Percentiles rank a stretch among this genome's conserved stretches.
Conservation (phyloP, 176 grass and related monocot species). For the Zoysia japonica region DNA sequence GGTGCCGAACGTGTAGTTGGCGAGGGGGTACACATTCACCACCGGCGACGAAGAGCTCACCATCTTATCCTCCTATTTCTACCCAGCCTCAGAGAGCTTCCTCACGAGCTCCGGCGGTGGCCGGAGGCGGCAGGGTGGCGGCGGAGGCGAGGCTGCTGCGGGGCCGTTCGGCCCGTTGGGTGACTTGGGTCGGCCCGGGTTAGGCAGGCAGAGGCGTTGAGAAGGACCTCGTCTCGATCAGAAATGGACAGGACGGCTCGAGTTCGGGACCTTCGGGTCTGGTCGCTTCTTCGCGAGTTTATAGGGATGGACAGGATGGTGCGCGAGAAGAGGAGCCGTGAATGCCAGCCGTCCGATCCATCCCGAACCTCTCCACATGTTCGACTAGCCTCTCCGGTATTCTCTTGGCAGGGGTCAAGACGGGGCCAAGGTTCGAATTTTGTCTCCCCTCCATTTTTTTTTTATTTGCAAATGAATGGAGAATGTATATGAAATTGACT, state of each 20-base stretch:
- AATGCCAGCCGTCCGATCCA: conserved; percentile 15
- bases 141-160: conserved; percentile 24
- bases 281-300: background rate
- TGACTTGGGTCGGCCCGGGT: background rate
- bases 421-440: background rate
- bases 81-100: background rate
- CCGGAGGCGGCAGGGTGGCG: conserved; percentile 28
- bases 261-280: conserved; percentile 26
- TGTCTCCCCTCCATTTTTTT: background rate
- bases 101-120: conserved; percentile 15
- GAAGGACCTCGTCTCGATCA: conserved; percentile 33
- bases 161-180: background rate
- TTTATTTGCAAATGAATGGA: too few species aligned
- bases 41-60: conserved; percentile 54
- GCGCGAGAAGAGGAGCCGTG: background rate
- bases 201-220: background rate
- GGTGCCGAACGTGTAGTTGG: conserved; percentile 98
- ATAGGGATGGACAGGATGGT: conserved; percentile 28
- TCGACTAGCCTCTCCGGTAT: background rate
- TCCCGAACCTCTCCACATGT: background rate
- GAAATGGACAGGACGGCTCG: conserved; percentile 7
- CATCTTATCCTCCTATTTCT: conserved; percentile 26
- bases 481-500: too few species aligned
- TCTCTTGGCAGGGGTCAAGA: background rate
- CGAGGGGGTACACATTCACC: conserved; percentile 90